Percentiles rank a stretch among this genome's conserved stretches.
Evolutionary conservation across 768 basidiomycete genomes (phyloP).

Genomic region (Roridomyces roridus): DNA sequence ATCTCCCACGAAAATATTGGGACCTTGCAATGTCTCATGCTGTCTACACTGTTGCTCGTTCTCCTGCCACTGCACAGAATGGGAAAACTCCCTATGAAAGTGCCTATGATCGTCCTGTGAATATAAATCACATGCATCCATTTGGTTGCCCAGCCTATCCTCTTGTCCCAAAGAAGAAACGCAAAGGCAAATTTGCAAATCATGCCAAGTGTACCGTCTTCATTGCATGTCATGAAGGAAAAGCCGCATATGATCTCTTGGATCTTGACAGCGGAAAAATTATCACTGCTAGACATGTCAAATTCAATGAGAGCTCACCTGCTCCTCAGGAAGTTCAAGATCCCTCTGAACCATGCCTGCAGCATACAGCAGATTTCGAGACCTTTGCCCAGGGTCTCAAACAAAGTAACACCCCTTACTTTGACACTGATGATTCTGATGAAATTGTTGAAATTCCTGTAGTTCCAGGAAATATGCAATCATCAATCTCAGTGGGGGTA

Average conservation of each 20-base stretch:
- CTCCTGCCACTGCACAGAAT: neutral
- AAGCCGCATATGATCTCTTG: neutral
- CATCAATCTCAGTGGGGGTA: no score
- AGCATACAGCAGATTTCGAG: no score
- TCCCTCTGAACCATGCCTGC: no score
- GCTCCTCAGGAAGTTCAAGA: neutral
- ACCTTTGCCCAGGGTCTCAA: no score
- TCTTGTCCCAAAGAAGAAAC: slow-evolving; percentile 24
- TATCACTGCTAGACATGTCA: neutral
- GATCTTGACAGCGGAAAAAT: no score
- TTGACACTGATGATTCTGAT: no score
- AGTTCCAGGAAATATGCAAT: no score
- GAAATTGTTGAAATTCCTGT: no score
- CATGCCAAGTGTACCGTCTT: neutral
- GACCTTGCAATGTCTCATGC: slow-evolving; percentile 10
- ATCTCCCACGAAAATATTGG: slow-evolving; percentile 20
- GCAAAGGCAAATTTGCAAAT: slow-evolving; percentile 10
- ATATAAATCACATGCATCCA: slow-evolving; percentile 21
- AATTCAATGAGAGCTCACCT: neutral
- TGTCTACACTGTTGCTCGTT: slow-evolving; percentile 19
- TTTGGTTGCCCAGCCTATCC: slow-evolving; percentile 31
- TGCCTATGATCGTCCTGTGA: neutral
- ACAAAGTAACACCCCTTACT: no score
- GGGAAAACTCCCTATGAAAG: neutral
- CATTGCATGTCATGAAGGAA: neutral